These are phyloP conservation scores for Zygosaccharomyces bailii DNA, from an alignment of 805 yeast genomes.

Conservation along the genomic window DNA sequence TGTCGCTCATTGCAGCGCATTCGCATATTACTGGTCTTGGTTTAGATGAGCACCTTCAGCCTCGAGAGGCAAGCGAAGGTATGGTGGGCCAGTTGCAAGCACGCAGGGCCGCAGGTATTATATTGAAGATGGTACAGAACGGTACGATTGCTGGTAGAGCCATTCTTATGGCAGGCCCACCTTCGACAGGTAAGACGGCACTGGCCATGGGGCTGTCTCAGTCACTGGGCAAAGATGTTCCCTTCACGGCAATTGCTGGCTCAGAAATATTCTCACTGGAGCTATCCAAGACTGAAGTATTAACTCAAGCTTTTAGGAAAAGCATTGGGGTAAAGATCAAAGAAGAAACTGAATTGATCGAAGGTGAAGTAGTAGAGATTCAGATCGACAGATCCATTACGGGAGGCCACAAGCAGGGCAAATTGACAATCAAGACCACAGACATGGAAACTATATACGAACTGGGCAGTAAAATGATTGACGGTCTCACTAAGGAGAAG, in stretches of 20 bases:
- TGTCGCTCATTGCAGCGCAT: slow-evolving; percentile 92
- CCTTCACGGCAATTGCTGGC: slow-evolving; percentile 93
- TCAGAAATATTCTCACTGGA: slow-evolving; percentile 91
- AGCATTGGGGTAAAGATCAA: slow-evolving; percentile 93
- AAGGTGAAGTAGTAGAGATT: slow-evolving; percentile 98
- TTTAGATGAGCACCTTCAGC: slow-evolving; percentile 85
- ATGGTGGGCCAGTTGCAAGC: slow-evolving; percentile 98
- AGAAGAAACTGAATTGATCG: slow-evolving; percentile 95
- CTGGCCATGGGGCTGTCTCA: slow-evolving; percentile 91
- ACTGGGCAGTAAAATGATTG: slow-evolving; percentile 90
- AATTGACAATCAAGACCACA: slow-evolving; percentile 93
- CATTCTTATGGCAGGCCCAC: slow-evolving; percentile 94
- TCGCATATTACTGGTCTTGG: slow-evolving; percentile 97
- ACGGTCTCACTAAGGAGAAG: slow-evolving; percentile 89
- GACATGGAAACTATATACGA: slow-evolving; percentile 99
- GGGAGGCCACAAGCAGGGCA: slow-evolving; percentile 98
- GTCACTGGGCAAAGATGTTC: slow-evolving; percentile 66
- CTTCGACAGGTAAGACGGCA: slow-evolving; percentile 98
- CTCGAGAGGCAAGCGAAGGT: slow-evolving; percentile 80
- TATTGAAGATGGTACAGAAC: slow-evolving; percentile 87
- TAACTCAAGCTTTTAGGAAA: slow-evolving; percentile 94
- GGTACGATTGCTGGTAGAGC: slow-evolving; percentile 97
- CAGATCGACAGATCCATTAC: slow-evolving; percentile 90
- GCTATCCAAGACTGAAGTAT: slow-evolving; percentile 90
- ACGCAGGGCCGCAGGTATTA: slow-evolving; percentile 92